Evolutionary conservation across 2,329 filamentous ascomycete genomes (phyloP).

Genomic region (Sporothrix phasma): DNA sequence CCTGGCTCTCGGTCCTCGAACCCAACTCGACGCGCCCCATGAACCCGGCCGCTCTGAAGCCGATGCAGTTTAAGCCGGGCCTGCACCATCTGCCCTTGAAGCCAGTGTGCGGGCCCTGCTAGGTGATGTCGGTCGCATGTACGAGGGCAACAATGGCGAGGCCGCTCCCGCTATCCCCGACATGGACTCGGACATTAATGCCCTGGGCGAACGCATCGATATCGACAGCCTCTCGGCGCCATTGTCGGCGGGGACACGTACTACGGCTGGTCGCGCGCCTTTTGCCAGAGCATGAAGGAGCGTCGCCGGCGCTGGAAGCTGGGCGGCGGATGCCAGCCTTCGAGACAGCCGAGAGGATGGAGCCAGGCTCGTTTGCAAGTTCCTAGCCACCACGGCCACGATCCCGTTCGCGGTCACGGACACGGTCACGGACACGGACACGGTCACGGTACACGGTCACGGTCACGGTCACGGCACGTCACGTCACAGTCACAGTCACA

Average conservation of each 20-base stretch:
- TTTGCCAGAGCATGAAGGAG: slow-evolving; percentile 72
- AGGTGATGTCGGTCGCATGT: slow-evolving; percentile 59
- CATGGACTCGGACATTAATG: slow-evolving; percentile 54
- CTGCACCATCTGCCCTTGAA: slow-evolving; percentile 55
- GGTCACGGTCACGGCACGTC: background rate
- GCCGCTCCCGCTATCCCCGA: slow-evolving; percentile 36
- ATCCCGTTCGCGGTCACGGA: too few species aligned
- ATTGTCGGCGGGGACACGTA: slow-evolving; percentile 61
- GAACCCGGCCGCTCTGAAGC: slow-evolving; percentile 58
- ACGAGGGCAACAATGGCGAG: slow-evolving; percentile 34
- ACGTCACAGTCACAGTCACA: background rate
- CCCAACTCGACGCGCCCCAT: slow-evolving; percentile 68
- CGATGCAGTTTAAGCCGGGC: slow-evolving; percentile 61
- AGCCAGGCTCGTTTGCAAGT: background rate
- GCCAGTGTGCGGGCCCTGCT: slow-evolving; percentile 62
- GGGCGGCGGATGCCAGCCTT: background rate
- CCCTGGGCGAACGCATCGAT: slow-evolving; percentile 60
- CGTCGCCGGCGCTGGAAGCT: slow-evolving; percentile 29
- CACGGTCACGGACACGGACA: background rate
- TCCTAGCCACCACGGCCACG: background rate
- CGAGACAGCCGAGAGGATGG: background rate
- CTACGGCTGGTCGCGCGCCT: slow-evolving; percentile 75
- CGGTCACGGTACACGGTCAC: too few species aligned
- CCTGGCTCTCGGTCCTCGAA: slow-evolving; percentile 68
- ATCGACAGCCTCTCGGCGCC: slow-evolving; percentile 56